Base-by-base conservation (phyloP, 1,284 basidiomycete genomes). In the Volvariella surrecta region DNA sequence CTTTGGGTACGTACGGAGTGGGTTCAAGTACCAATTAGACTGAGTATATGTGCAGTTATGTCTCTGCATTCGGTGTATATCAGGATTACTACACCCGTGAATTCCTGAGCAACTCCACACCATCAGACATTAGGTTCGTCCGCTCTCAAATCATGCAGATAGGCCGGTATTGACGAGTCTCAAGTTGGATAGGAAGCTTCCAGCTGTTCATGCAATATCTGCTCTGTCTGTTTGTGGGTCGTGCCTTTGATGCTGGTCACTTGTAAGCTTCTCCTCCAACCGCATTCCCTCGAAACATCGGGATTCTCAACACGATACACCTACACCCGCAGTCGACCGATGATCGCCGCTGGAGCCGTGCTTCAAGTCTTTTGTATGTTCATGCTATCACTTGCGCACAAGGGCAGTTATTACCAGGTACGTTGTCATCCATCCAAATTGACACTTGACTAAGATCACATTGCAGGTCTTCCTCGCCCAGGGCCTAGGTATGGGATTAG, bases 401-500 rank as follows among this genome's bases (percentile, higher is more conserved):
- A 50, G 41, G 54, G 57, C 38, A 58, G 61, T 47, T 68, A 65
- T 47, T 66, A 63, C 40, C 61, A 67, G 55, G 71, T 28, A 28
- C 24, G 24, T 28, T 28, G n/a, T 28, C 11, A 28, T 28, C 24
- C 24, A 6, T 28, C 11, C 6, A 6, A 6, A 28, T 28, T 6
- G 24, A 11, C 24, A 28, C n/a, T n/a, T 28, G 6, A 46, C 31
- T 22, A 44, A 52, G 49, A 2, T n/a, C 9, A 35, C 35, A 30
- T 40, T 24, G 21, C 35, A 74, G 71, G 63, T 73, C 32, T 75
- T 75, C 52, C 61, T 76, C 15, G 59, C 68, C 1, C 73, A 76
- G 53, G 73, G 61, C 13, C 55, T 76, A 18, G 73, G 72, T n/a
- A 67, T 71, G 56, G 74, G 74, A 3, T 52, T 75, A 17, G 73